A percentile compares a stretch with the other conserved stretches of the same genome.
Evolutionary conservation across 768 basidiomycete genomes (phyloP).

Genomic region (Tremella mesenterica): DNA sequence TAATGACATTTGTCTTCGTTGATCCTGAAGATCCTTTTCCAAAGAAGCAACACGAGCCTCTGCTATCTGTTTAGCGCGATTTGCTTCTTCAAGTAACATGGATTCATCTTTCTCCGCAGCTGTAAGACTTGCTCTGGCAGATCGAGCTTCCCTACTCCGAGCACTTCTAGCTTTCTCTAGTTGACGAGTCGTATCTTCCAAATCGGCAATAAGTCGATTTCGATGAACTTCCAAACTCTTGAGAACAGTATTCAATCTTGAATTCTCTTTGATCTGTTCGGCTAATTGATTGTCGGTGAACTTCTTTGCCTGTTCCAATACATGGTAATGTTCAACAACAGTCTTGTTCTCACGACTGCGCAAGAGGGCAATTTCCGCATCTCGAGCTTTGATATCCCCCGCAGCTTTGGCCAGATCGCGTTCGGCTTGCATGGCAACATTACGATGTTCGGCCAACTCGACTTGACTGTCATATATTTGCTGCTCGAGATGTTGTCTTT

Average conservation of each 20-base stretch:
- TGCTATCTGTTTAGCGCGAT: conserved; percentile 57
- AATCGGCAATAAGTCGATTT: conserved; percentile 61
- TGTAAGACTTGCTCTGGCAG: conserved; percentile 17
- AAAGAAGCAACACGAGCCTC: conserved; percentile 37
- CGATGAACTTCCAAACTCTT: conserved; percentile 80
- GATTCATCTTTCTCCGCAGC: conserved; percentile 60
- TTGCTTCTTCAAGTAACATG: conserved; percentile 60
- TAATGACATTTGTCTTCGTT: conserved; percentile 22
- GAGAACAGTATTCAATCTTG: conserved; percentile 64
- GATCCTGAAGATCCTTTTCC: conserved; percentile 48
- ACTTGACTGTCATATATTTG: conserved; percentile 48
- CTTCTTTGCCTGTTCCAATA: conserved; percentile 88
- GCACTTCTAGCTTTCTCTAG: conserved; percentile 50
- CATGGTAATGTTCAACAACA: conserved; percentile 96
- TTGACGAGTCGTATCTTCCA: conserved; percentile 70
- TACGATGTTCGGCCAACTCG: conserved; percentile 59
- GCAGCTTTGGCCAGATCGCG: conserved; percentile 70
- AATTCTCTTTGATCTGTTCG: conserved; percentile 68
- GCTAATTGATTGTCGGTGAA: conserved; percentile 84
- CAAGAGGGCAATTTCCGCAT: conserved; percentile 78
- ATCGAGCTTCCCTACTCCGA: conserved; percentile 26
- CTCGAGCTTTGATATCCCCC: conserved; percentile 68
- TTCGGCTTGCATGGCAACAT: conserved; percentile 62
- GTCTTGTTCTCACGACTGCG: conserved; percentile 80
- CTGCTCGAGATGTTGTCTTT: conserved; percentile 71